These are phyloP conservation scores for Aspergillus luchuensis DNA, from an alignment of 2,329 filamentous ascomycete genomes.

Conservation along the genomic window DNA sequence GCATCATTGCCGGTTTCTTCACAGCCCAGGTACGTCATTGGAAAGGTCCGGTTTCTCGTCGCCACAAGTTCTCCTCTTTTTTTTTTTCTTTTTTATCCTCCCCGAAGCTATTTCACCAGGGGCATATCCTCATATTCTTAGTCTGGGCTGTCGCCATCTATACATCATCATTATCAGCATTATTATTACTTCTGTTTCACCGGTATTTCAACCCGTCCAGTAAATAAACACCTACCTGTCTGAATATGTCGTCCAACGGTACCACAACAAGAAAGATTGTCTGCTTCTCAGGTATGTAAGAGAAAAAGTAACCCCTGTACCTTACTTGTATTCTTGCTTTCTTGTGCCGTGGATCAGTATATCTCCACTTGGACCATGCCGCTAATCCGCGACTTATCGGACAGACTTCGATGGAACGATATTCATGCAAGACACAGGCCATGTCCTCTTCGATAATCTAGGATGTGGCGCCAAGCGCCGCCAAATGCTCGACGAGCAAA, in stretches of 20 bases:
- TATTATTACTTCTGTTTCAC: background rate
- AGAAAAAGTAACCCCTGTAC: too few species aligned
- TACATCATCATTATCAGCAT: background rate
- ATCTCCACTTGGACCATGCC: background rate
- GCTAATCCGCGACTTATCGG: slow-evolving; percentile 13
- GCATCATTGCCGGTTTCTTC: background rate
- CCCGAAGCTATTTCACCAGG: slow-evolving; percentile 1
- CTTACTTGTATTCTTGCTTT: too few species aligned
- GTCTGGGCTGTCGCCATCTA: background rate
- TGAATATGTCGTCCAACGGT: slow-evolving; percentile 14
- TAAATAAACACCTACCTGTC: background rate
- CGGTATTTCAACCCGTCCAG: background rate
- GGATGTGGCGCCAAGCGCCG: slow-evolving; percentile 63
- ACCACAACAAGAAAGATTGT: slow-evolving; percentile 46
- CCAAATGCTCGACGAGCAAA: slow-evolving; percentile 62
- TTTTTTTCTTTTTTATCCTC: background rate
- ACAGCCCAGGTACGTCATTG: background rate
- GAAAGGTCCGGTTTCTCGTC: slow-evolving; percentile 1
- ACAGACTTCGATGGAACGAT: slow-evolving; percentile 72
- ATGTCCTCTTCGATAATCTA: slow-evolving; percentile 67
- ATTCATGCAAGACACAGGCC: slow-evolving; percentile 71
- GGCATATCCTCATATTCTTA: background rate
- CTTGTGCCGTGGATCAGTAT: background rate
- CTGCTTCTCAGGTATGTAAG: slow-evolving; percentile 47
- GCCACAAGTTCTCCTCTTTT: background rate